These are phyloP conservation scores for Tetrahymena thermophila DNA, from an alignment of 73 alveolate species.

Conservation along the genomic window DNA sequence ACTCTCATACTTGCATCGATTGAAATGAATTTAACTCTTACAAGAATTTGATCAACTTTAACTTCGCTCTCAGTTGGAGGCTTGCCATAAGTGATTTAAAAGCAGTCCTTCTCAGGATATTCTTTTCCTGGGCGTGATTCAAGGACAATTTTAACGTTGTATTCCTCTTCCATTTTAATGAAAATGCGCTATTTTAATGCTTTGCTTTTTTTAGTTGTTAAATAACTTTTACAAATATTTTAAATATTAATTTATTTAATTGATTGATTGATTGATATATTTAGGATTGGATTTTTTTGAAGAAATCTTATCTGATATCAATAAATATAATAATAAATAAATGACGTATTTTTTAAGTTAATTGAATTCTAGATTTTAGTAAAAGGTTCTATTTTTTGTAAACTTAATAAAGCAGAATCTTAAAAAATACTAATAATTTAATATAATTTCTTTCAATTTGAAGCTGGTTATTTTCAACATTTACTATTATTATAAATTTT, in stretches of 20 bases:
- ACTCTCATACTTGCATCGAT: slow-evolving; percentile 46
- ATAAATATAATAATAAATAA: not conserved
- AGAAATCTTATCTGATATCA: not conserved
- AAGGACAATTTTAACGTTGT: not conserved
- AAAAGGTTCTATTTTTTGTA: not conserved
- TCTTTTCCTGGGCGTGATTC: not conserved
- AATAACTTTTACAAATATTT: not conserved
- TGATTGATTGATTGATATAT: no score
- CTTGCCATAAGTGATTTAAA: not conserved
- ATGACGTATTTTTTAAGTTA: not conserved
- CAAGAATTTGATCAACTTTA: slow-evolving; percentile 26
- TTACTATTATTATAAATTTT: not conserved
- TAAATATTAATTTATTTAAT: no score
- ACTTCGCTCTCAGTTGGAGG: slow-evolving; percentile 11
- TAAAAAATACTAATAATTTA: not conserved
- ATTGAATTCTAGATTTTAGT: not conserved
- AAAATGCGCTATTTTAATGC: not conserved
- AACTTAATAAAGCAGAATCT: not conserved
- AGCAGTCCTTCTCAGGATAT: slow-evolving; percentile 3
- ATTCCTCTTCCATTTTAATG: not conserved
- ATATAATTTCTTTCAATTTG: not conserved
- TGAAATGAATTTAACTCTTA: slow-evolving; percentile 23
- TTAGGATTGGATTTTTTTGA: not conserved
- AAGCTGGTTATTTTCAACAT: not conserved
- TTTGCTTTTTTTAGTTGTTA: not conserved